Percentiles rank a stretch among this genome's conserved stretches.
Evolutionary conservation across 164 flowering plant genomes (phyloP).

Genomic region (Santalum album): DNA sequence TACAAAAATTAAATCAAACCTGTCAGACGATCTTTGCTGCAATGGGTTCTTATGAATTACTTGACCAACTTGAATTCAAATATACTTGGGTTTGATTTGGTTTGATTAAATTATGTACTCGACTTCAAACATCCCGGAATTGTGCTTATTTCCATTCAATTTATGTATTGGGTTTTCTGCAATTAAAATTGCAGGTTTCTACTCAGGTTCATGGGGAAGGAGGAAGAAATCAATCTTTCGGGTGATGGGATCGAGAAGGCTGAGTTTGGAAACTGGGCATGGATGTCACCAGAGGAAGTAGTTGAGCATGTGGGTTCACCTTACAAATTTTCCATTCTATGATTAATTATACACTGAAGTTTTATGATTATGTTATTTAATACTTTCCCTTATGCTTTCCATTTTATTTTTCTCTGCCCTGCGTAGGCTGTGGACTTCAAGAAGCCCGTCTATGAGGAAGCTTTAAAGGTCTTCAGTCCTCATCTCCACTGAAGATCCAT

Average conservation of each 20-base stretch:
- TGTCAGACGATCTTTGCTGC: too few relatives aligned
- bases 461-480: constrained; percentile 48
- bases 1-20: too few relatives aligned
- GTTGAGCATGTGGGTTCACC: constrained; percentile 47
- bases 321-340: not conserved
- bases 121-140: too few relatives aligned
- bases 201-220: constrained; percentile 70
- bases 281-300: constrained; percentile 77
- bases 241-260: constrained; percentile 92
- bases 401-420: not conserved
- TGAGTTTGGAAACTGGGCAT: constrained; percentile 91
- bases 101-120: too few relatives aligned
- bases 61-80: too few relatives aligned
- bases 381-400: not conserved
- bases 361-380: constrained; percentile 1
- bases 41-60: too few relatives aligned
- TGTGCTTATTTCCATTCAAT: too few relatives aligned
- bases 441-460: constrained; percentile 85
- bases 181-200: constrained; percentile 67
- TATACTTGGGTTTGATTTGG: too few relatives aligned
- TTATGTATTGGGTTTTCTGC: not conserved
- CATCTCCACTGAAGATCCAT: constrained; percentile 27
- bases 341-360: too few relatives aligned
- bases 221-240: constrained; percentile 81
- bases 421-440: constrained; percentile 89